A percentile compares a stretch with the other conserved stretches of the same genome.
phyloP scores from a whole-genome alignment of 139 green algal species.

The Astrephomene gubernaculifera region DNA sequence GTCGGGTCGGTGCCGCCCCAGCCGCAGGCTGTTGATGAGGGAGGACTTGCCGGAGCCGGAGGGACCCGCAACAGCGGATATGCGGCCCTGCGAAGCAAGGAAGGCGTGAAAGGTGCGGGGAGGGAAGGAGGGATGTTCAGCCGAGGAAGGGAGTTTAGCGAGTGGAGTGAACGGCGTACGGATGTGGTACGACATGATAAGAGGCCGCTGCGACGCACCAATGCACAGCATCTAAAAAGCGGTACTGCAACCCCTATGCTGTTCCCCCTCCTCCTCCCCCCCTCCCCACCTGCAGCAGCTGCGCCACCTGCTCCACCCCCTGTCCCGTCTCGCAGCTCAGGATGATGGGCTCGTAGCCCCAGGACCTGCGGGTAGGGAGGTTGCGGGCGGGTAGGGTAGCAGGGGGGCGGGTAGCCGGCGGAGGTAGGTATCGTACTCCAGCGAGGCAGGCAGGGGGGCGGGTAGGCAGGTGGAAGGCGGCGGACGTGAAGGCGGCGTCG shows the following conservation, averaged over 20 bases:
- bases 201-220: too few relatives aligned
- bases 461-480: too few relatives aligned
- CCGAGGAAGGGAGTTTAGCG: too few relatives aligned
- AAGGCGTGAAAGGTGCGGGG: not conserved
- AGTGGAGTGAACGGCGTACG: too few relatives aligned
- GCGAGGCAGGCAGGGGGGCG: too few relatives aligned
- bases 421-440: too few relatives aligned
- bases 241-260: too few relatives aligned
- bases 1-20: conserved; percentile 56
- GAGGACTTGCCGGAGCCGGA: conserved; percentile 94
- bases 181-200: too few relatives aligned
- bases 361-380: conserved; percentile 53
- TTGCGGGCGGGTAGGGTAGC: not conserved
- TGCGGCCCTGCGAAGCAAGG: conserved; percentile 27
- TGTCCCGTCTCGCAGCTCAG: conserved; percentile 76
- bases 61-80: conserved; percentile 90
- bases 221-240: too few relatives aligned
- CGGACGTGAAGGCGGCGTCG: too few relatives aligned
- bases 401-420: too few relatives aligned
- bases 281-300: conserved; percentile 50
- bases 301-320: conserved; percentile 71
- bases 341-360: conserved; percentile 86
- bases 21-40: conserved; percentile 92
- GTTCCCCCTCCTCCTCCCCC: not conserved
- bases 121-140: too few relatives aligned